These are phyloP conservation scores for Dendrobium huoshanense DNA, from an alignment of 106 monocot species.

Conservation along the genomic window DNA sequence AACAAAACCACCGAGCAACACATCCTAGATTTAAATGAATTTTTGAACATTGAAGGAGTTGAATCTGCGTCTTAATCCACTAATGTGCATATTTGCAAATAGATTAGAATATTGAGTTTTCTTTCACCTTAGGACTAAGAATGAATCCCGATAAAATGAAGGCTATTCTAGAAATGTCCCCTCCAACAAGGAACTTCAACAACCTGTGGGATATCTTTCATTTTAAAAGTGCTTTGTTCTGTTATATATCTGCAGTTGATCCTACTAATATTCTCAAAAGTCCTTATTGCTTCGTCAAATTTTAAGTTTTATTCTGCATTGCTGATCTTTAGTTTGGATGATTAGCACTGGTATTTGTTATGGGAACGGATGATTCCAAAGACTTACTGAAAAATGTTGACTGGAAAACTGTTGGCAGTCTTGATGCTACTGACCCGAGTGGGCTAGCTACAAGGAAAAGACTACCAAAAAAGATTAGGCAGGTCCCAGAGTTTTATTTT, in stretches of 20 bases:
- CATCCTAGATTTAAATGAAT: too few relatives aligned
- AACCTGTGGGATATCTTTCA: neutral
- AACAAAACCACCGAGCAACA: too few relatives aligned
- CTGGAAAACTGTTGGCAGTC: conserved; percentile 61
- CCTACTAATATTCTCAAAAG: neutral
- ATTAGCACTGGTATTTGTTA: conserved; percentile 9
- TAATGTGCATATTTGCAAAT: too few relatives aligned
- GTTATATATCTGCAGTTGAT: neutral
- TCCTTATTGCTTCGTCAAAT: neutral
- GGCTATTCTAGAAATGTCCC: too few relatives aligned
- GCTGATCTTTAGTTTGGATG: neutral
- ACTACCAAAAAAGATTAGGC: conserved; percentile 68
- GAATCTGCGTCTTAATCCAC: too few relatives aligned
- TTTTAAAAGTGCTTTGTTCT: neutral
- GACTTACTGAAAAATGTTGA: conserved; percentile 76
- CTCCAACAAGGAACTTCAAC: too few relatives aligned
- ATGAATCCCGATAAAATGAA: too few relatives aligned
- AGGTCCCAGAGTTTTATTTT: conserved; percentile 89
- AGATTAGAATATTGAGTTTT: too few relatives aligned
- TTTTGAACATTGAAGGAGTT: too few relatives aligned
- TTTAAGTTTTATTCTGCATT: neutral
- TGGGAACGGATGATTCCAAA: conserved; percentile 56
- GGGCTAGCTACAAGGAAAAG: conserved; percentile 46
- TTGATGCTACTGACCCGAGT: conserved; percentile 20
- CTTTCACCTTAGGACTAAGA: too few relatives aligned